Conservation (phyloP, 768 basidiomycete species). For the Hortiboletus flavorubellus region DNA sequence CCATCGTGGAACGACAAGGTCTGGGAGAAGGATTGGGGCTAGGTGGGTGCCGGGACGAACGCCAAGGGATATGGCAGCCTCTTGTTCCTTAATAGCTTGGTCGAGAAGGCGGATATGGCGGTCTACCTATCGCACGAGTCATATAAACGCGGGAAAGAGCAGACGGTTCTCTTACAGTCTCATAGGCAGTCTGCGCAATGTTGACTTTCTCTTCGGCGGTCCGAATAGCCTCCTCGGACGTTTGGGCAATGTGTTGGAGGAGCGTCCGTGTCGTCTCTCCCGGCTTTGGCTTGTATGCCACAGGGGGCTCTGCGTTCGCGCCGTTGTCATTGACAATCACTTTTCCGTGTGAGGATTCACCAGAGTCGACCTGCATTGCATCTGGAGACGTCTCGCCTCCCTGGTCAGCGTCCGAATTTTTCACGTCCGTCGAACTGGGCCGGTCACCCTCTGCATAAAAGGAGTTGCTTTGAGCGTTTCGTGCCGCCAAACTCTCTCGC, state of each 20-base stretch:
- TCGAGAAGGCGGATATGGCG: constrained; percentile 77
- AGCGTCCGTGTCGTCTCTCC: constrained; percentile 45
- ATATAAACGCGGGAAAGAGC: not conserved
- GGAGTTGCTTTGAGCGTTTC: not conserved
- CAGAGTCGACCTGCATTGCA: constrained; percentile 8
- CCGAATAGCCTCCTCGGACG: constrained; percentile 57
- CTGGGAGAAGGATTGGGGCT: constrained; percentile 56
- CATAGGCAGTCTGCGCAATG: constrained; percentile 65
- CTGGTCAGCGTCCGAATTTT: not conserved
- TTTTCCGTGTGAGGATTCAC: not conserved
- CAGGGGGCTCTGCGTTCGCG: not conserved
- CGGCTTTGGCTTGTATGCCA: constrained; percentile 14
- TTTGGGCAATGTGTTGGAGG: constrained; percentile 54
- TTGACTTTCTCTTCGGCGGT: constrained; percentile 77
- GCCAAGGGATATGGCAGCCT: constrained; percentile 52
- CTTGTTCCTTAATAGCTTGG: constrained; percentile 63
- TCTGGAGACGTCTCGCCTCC: not conserved
- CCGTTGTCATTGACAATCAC: not conserved
- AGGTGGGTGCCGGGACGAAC: constrained; percentile 51
- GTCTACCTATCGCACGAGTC: constrained; percentile 52
- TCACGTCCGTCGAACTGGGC: not conserved
- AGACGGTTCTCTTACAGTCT: constrained; percentile 48
- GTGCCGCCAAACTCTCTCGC: constrained; percentile 28
- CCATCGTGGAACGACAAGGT: constrained; percentile 56
- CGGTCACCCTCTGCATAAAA: not conserved